Percentiles rank a stretch among this genome's conserved stretches.
Conservation (phyloP, 2,329 filamentous ascomycete species). For the Colletotrichum noveboracense region DNA sequence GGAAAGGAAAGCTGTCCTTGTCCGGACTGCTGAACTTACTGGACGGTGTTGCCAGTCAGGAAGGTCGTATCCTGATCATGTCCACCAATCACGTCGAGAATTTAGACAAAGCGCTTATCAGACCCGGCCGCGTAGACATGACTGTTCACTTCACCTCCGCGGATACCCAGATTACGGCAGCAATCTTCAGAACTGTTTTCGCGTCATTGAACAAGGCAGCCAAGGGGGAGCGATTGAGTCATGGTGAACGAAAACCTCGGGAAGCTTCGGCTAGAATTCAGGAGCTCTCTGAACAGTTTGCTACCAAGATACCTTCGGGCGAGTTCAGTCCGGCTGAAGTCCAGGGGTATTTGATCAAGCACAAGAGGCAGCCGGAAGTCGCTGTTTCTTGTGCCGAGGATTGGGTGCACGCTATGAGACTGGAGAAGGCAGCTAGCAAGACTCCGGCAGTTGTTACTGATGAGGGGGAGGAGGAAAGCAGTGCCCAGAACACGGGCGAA, state of each 20-base stretch:
- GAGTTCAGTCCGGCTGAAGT: not conserved
- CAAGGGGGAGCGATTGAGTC: not conserved
- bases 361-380: not conserved
- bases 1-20: constrained; percentile 50
- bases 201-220: not conserved
- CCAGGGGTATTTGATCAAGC: not conserved
- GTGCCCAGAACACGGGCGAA: not conserved
- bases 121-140: constrained; percentile 74
- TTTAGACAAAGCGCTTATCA: constrained; percentile 74
- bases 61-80: constrained; percentile 81
- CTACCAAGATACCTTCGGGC: not conserved
- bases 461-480: not conserved
- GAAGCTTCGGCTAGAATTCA: not conserved
- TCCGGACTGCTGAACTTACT: constrained; percentile 83
- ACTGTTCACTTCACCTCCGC: constrained; percentile 27
- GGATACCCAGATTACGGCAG: not conserved
- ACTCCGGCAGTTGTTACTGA: rapidly evolving
- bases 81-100: constrained; percentile 78
- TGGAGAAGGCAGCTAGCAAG: not conserved
- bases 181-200: not conserved
- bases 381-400: not conserved
- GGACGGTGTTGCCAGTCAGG: constrained; percentile 79
- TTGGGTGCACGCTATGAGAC: not conserved
- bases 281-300: not conserved
- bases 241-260: not conserved